Conservation (phyloP, 169 alveolate species). For the Nephromyces sp. region DNA sequence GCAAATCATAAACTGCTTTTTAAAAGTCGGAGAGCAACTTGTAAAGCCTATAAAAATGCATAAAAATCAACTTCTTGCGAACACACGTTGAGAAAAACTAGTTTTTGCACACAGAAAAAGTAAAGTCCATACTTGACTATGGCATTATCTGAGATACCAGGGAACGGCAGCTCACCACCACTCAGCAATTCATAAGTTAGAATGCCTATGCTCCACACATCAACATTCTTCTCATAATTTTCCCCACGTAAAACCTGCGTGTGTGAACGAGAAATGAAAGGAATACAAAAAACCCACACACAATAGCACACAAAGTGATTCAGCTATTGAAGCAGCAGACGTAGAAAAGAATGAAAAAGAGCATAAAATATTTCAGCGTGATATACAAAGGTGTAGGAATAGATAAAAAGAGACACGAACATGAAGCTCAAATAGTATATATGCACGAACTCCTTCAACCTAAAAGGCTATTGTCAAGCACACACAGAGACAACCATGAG, state of each 20-base stretch:
- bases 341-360: neutral
- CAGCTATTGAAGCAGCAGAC: neutral
- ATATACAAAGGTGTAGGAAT: neutral
- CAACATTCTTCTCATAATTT: conserved; percentile 4
- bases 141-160: neutral
- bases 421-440: neutral
- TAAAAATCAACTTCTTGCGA: too few species aligned
- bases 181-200: conserved; percentile 6
- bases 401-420: neutral
- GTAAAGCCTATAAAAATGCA: too few species aligned
- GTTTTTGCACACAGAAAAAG: too few species aligned
- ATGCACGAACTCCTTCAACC: neutral
- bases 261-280: neutral
- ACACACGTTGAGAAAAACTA: too few species aligned
- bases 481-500: too few species aligned
- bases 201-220: conserved; percentile 17
- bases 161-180: conserved; percentile 8
- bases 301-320: neutral
- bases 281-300: neutral
- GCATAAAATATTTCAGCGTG: neutral
- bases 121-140: neutral
- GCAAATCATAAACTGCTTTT: too few species aligned
- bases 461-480: too few species aligned
- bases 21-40: too few species aligned
- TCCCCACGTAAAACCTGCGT: neutral